Percentiles rank a stretch among this genome's conserved stretches.
Evolutionary conservation across 2,329 filamentous ascomycete species (phyloP).

Genomic region (Fusarium pseudograminearum): DNA sequence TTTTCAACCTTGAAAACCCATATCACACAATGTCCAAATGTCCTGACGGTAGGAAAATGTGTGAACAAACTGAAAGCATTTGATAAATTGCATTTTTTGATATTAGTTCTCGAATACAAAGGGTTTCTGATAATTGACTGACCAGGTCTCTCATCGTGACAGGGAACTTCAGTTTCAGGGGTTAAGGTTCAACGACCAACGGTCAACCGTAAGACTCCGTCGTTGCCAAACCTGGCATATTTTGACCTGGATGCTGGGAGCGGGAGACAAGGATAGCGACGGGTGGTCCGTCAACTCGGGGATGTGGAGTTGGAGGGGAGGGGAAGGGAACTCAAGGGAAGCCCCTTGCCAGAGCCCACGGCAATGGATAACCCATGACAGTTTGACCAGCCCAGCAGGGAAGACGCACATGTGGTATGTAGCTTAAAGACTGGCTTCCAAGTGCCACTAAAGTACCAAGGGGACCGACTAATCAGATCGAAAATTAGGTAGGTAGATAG

Average conservation of each 20-base stretch:
- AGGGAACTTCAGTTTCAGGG: conserved; percentile 33
- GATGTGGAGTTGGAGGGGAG: conserved; percentile 45
- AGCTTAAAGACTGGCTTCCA: conserved; percentile 25
- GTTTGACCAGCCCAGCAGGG: conserved; percentile 41
- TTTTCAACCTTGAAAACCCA: neutral
- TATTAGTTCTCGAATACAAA: neutral
- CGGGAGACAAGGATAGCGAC: conserved; percentile 49
- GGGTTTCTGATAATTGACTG: neutral
- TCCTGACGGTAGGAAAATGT: no score
- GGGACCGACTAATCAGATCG: conserved; percentile 27
- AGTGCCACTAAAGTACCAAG: conserved; percentile 34
- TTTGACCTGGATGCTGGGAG: conserved; percentile 41
- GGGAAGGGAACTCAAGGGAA: conserved; percentile 31
- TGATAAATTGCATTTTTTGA: neutral
- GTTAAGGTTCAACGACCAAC: conserved; percentile 43
- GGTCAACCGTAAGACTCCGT: conserved; percentile 30
- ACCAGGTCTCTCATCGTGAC: conserved; percentile 14
- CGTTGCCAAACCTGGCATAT: conserved; percentile 31
- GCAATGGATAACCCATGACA: conserved; percentile 42
- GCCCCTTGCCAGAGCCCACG: conserved; percentile 46
- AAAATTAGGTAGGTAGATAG: neutral
- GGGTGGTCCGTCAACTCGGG: conserved; percentile 44
- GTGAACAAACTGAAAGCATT: no score
- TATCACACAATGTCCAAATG: neutral
- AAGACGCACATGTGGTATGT: conserved; percentile 24